These are phyloP conservation scores for Boletales sp. DNA, from an alignment of 768 basidiomycete genomes.

Conservation along the genomic window DNA sequence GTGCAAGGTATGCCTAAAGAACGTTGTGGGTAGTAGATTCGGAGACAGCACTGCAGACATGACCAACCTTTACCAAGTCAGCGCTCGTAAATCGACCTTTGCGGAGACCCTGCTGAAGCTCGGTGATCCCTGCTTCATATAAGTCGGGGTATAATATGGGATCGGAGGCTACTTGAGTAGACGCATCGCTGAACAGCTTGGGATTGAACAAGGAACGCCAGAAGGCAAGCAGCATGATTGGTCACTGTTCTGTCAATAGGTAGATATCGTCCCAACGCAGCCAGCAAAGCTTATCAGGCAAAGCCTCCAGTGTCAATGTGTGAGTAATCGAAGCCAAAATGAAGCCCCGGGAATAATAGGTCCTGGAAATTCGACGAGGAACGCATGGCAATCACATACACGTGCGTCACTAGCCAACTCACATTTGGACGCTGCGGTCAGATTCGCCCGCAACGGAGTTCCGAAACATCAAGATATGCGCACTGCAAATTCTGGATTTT, in stretches of 20 bases:
- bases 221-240: constrained; percentile 2
- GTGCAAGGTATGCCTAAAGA: constrained; percentile 56
- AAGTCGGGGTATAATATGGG: constrained; percentile 45
- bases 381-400: too few species aligned
- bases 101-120: constrained; percentile 52
- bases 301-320: too few species aligned
- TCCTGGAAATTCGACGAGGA: too few species aligned
- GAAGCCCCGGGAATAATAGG: too few species aligned
- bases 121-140: constrained; percentile 56
- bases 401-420: too few species aligned
- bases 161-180: neutral
- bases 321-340: too few species aligned
- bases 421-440: too few species aligned
- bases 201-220: constrained; percentile 2
- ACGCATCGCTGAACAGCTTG: constrained; percentile 13
- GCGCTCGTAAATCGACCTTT: constrained; percentile 54
- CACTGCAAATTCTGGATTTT: too few species aligned
- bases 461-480: too few species aligned
- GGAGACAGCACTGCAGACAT: neutral
- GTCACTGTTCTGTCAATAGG: neutral
- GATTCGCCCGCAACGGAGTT: too few species aligned
- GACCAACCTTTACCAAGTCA: constrained; percentile 54
- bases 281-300: too few species aligned
- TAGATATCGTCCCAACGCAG: neutral
- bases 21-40: neutral